Evolutionary conservation across 169 alveolate genomes (phyloP).

Genomic region (Theileria luwenshuni): DNA sequence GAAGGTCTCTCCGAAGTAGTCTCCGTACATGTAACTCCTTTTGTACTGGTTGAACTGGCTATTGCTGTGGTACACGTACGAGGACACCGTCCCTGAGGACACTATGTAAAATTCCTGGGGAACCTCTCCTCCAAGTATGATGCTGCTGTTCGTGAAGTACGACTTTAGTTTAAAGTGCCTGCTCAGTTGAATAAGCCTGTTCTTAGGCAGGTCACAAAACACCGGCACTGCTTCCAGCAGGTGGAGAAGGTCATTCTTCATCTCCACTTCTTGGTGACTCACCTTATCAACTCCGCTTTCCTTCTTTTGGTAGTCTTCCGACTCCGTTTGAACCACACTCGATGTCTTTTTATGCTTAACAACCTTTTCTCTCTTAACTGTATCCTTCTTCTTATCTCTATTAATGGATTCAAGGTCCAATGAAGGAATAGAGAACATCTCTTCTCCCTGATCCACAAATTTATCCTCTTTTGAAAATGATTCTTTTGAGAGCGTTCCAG

Average conservation of each 20-base stretch:
- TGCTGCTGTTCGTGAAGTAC: constrained; percentile 67
- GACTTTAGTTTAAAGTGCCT: constrained; percentile 52
- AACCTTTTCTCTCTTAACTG: too few species aligned
- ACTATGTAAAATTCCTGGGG: constrained; percentile 70
- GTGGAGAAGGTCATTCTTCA: constrained; percentile 34
- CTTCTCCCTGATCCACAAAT: too few species aligned
- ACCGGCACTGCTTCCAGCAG: constrained; percentile 54
- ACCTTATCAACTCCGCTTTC: not conserved
- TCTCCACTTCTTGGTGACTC: constrained; percentile 44
- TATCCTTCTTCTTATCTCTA: too few species aligned
- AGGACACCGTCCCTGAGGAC: constrained; percentile 78
- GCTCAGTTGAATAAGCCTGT: constrained; percentile 27
- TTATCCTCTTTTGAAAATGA: too few species aligned
- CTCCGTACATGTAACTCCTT: constrained; percentile 61
- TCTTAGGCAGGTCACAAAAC: constrained; percentile 47
- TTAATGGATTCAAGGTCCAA: too few species aligned
- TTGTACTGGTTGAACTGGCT: constrained; percentile 52
- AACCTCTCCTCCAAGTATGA: constrained; percentile 75
- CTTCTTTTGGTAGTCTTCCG: too few species aligned
- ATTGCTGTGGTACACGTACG: constrained; percentile 67
- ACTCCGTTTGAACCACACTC: too few species aligned
- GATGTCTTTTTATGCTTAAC: too few species aligned
- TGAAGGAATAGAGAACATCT: too few species aligned
- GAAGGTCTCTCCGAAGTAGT: constrained; percentile 75
- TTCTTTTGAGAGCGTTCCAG: too few species aligned